Base-by-base conservation (phyloP, 2,329 filamentous ascomycete species). In the Botrytis cinerea region DNA sequence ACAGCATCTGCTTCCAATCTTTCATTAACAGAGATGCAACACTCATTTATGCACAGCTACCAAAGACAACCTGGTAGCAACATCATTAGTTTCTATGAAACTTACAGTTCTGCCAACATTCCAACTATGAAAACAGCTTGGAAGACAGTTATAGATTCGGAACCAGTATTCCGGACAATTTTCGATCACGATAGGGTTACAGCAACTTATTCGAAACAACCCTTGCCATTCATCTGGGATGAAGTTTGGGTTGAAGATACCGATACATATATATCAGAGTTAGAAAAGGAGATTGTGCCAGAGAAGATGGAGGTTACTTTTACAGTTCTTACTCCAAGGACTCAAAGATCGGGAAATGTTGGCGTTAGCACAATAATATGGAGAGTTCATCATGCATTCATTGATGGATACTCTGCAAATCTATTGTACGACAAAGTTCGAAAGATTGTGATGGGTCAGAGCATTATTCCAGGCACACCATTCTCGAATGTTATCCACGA, bases 341-440 rank as follows among this genome's bases (percentile, higher is more conserved):
- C 66, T 2, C 48, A 69, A 59, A 57, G 66, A 45, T 57, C 48
- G 0, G 66, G 48, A 45, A 43, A 69, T 22, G 48, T 32, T 32
- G 66, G 66, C 2, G 35, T 69, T 25, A 69, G 70, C 28, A 78
- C 75, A 16, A 70, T 81, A n/a, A 74, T 82, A 32, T 82, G 81
- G 81, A 69, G 73, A 4, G 75, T 82, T 16, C 81, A 83, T 71
- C 81, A 82, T 73, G 77, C 77, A 16, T 75, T 82, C 6, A 78
- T 82, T 25, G 81, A 83, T 76, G 81, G 81, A 1, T 78, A 74
- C 18, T 82, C 81, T 0, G 74, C 73, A 25, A 59, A 57, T 32
- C 46, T 70, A 62, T 43, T 75, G 48, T 63, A 75, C 2, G 20
- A 60, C 1, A 74, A 75, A 32, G 51, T 75, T 22, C 69, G 62